These are phyloP conservation scores for Melampsora abietis-canadensis DNA, from an alignment of 1,284 basidiomycete genomes.

Conservation along the genomic window DNA sequence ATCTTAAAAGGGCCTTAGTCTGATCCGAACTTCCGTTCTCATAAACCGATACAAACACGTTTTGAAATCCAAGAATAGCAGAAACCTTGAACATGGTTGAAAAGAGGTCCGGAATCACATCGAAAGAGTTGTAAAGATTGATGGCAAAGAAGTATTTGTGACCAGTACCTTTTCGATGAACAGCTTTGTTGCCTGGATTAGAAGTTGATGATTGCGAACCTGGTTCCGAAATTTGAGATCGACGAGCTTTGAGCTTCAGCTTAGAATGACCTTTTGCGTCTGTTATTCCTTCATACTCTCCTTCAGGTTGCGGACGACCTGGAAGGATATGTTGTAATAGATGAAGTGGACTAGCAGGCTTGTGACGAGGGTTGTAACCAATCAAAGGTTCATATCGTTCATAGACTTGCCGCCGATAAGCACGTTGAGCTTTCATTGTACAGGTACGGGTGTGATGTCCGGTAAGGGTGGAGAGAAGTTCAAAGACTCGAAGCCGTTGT, in stretches of 20 bases:
- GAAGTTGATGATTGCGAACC: slow-evolving; percentile 50
- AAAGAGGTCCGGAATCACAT: slow-evolving; percentile 91
- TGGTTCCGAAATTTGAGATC: slow-evolving; percentile 44
- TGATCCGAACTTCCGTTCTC: slow-evolving; percentile 95
- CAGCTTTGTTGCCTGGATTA: slow-evolving; percentile 44
- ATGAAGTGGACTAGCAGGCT: slow-evolving; percentile 55
- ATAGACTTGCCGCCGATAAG: slow-evolving; percentile 75
- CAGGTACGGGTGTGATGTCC: slow-evolving; percentile 85
- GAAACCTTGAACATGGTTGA: slow-evolving; percentile 88
- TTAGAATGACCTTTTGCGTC: slow-evolving; percentile 56
- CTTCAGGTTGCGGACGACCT: slow-evolving; percentile 49
- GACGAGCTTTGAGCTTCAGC: slow-evolving; percentile 42
- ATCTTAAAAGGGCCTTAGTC: slow-evolving; percentile 85
- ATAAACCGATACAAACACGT: slow-evolving; percentile 93
- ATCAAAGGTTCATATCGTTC: slow-evolving; percentile 78
- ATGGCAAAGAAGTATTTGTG: slow-evolving; percentile 99
- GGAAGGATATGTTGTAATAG: slow-evolving; percentile 61
- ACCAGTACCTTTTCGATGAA: slow-evolving; percentile 51
- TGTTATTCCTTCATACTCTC: slow-evolving; percentile 56
- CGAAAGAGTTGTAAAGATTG: slow-evolving; percentile 81
- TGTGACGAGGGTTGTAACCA: slow-evolving; percentile 64
- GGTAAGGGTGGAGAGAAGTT: slow-evolving; percentile 76
- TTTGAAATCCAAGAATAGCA: slow-evolving; percentile 85
- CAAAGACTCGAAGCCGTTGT: slow-evolving; percentile 76
- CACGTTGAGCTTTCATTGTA: slow-evolving; percentile 72